These are phyloP conservation scores for Sugiyamaella chiloensis DNA, from an alignment of 805 yeast genomes.

Conservation along the genomic window DNA sequence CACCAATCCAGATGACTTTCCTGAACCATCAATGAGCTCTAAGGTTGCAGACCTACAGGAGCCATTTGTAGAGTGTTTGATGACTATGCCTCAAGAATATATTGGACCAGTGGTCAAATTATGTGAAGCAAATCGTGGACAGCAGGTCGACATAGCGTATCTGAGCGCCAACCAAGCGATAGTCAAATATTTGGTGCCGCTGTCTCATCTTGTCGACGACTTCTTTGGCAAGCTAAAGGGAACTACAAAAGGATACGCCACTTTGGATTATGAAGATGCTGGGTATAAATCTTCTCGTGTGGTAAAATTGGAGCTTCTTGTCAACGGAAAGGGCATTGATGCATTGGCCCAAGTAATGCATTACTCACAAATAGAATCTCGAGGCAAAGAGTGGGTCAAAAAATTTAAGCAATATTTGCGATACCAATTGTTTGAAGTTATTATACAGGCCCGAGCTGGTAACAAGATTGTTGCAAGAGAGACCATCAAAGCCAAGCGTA, in stretches of 20 bases:
- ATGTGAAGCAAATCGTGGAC: conserved; percentile 81
- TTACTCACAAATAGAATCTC: conserved; percentile 62
- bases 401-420: conserved; percentile 75
- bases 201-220: conserved; percentile 89
- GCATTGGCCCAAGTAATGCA: conserved; percentile 93
- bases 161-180: conserved; percentile 77
- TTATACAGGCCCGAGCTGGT: conserved; percentile 85
- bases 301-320: conserved; percentile 82
- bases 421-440: conserved; percentile 86
- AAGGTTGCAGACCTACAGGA: conserved; percentile 59
- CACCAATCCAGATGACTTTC: conserved; percentile 92
- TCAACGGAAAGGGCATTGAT: conserved; percentile 85
- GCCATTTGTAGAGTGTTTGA: conserved; percentile 85
- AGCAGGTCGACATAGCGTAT: conserved; percentile 74
- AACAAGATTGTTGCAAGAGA: conserved; percentile 83
- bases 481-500: conserved; percentile 87
- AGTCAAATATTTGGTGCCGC: conserved; percentile 75
- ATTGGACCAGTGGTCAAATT: conserved; percentile 82
- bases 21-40: conserved; percentile 49
- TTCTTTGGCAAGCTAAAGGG: conserved; percentile 93
- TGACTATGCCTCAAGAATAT: conserved; percentile 88
- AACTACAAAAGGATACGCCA: conserved; percentile 86
- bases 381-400: conserved; percentile 79
- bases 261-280: conserved; percentile 89
- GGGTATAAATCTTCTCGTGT: conserved; percentile 81